Evolutionary conservation across 148 eudicot genomes (phyloP).

Genomic region (Rhododendron kiyosumense): DNA sequence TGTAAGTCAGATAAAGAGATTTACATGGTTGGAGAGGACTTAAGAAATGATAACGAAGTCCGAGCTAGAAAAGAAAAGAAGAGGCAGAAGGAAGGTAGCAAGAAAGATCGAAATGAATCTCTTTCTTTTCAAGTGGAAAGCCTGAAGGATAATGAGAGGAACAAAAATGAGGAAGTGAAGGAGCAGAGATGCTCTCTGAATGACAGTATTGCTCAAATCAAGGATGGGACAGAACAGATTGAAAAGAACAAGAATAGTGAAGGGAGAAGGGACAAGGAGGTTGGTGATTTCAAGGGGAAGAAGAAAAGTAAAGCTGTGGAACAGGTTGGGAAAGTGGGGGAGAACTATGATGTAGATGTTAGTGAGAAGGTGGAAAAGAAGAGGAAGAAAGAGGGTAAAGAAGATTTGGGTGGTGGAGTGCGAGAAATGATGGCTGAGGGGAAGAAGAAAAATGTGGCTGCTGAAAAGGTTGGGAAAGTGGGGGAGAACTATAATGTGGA

Average conservation of each 20-base stretch:
- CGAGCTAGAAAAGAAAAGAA: not conserved
- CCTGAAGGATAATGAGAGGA: not conserved
- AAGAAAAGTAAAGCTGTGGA: not conserved
- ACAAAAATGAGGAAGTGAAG: not conserved
- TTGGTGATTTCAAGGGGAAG: not conserved
- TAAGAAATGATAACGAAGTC: not conserved
- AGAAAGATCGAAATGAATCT: not conserved
- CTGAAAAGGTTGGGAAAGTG: not conserved
- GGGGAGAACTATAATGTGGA: not conserved
- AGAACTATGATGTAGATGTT: not conserved
- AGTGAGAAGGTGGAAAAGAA: not conserved
- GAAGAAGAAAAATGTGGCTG: not conserved
- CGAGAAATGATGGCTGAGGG: not conserved
- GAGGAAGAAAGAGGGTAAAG: not conserved
- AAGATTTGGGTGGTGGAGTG: not conserved
- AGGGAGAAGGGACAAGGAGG: not conserved
- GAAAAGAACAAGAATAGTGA: not conserved
- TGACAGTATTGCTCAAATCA: not conserved
- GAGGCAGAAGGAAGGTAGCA: not conserved
- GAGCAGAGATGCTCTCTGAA: not conserved
- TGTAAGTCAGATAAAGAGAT: not conserved
- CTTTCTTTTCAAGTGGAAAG: not conserved
- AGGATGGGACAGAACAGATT: not conserved
- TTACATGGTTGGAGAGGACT: not conserved
- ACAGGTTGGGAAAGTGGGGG: not conserved